These are phyloP conservation scores for Discostella pseudostelligera DNA, from an alignment of 108 stramenopile species.

Conservation along the genomic window DNA sequence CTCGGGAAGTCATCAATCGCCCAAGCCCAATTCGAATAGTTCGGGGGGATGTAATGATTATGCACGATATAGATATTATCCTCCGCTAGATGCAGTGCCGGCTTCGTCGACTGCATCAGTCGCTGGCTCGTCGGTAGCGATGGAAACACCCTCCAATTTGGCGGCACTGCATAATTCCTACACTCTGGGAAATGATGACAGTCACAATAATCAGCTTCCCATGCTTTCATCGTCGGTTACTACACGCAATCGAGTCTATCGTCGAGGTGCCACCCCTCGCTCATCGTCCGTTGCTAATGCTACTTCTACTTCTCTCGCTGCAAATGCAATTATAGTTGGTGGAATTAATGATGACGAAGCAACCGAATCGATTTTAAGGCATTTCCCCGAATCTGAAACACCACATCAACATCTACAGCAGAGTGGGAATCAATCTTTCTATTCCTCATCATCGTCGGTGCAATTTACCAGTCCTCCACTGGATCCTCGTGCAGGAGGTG, in stretches of 20 bases:
- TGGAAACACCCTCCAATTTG: background rate
- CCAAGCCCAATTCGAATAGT: background rate
- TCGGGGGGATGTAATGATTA: slow-evolving; percentile 5
- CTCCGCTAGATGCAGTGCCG: slow-evolving; percentile 10
- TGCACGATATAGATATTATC: slow-evolving; percentile 33
- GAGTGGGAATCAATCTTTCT: slow-evolving; percentile 9
- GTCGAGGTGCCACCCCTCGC: background rate
- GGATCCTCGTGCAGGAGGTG: slow-evolving; percentile 26
- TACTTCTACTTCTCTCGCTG: too few relatives aligned
- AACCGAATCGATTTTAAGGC: too few relatives aligned
- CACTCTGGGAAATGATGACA: too few relatives aligned
- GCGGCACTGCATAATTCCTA: background rate
- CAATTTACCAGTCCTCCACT: slow-evolving; percentile 20
- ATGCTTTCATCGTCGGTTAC: background rate
- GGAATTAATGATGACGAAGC: too few relatives aligned
- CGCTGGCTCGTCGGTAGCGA: background rate
- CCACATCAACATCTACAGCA: too few relatives aligned
- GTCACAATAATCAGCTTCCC: background rate
- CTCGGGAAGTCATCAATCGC: background rate
- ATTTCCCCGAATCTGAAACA: too few relatives aligned
- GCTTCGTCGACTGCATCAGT: slow-evolving; percentile 3
- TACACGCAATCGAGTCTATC: background rate
- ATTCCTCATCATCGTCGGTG: background rate
- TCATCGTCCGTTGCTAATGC: background rate
- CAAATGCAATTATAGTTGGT: too few relatives aligned